Conservation (phyloP, 75 land plant genomes). For the Larix kaempferi region DNA sequence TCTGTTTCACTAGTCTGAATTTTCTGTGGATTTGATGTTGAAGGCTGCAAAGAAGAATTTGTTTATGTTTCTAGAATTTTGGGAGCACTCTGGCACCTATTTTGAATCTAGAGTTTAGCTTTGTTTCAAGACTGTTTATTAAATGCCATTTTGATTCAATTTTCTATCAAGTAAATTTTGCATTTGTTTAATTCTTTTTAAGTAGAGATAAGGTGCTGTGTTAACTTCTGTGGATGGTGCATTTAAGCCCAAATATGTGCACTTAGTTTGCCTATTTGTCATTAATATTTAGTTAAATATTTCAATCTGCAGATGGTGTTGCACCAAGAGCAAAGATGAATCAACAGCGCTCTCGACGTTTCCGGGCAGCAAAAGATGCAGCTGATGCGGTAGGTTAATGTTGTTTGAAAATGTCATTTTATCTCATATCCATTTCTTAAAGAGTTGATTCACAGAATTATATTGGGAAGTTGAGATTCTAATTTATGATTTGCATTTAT, state of each 20-base stretch:
- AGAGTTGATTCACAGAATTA: neutral
- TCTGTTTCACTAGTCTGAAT: neutral
- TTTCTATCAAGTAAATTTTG: too few relatives aligned
- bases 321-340: constrained; percentile 97
- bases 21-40: neutral
- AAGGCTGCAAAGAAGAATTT: neutral
- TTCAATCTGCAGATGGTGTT: constrained; percentile 66
- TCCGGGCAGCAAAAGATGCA: constrained; percentile 92
- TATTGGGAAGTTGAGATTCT: neutral
- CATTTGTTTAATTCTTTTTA: too few relatives aligned
- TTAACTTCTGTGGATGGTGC: too few relatives aligned
- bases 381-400: constrained; percentile 49
- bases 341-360: constrained; percentile 84
- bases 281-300: neutral
- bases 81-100: too few relatives aligned
- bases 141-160: too few relatives aligned
- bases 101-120: too few relatives aligned
- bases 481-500: constrained; percentile 16
- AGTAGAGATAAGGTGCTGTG: too few relatives aligned
- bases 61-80: too few relatives aligned
- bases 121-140: too few relatives aligned
- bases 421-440: neutral
- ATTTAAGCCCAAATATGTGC: neutral
- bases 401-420: neutral
- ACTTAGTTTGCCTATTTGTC: neutral